Base-by-base conservation (phyloP, 192 early-diverging fungal genomes). In the Glomus cerebriforme region DNA sequence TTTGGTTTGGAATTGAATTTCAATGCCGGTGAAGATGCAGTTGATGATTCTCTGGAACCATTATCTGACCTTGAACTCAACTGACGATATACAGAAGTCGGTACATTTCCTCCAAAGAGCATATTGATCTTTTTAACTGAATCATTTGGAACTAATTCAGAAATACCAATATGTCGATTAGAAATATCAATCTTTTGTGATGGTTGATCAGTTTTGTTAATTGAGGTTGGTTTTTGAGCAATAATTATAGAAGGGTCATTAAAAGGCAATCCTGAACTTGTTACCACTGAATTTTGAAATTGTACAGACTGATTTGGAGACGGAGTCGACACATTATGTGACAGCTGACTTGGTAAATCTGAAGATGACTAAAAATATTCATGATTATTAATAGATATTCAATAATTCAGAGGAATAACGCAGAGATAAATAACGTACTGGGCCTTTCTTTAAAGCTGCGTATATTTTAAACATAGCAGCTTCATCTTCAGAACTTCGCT, bases 31-130 rank as follows among this genome's bases (percentile, higher is more conserved):
- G 76, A 78, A 78, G 76, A 78, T 12, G 60, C 39, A 19, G 63
- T 32, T 29, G 76, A 78, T 27, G 76, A 78, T 49, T 78, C 76
- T 66, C 76, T 78, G 17, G 76, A 78, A 62, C 64, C 26, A 34
- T 69, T 78, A 39, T 85, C 85, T n/a, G 87, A 83, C 63, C 85
- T 86, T 5, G 86, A 83, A 69, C 87, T 90, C 82, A 90, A 71
- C 58, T 90, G 89, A 19, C 89, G 86, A 37, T 88, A 83, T 3
- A 90, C 89, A 27, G 87, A 89, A 3, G 89, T 90, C 19, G 89
- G 89, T 10, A 90, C 78, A 43, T 88, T 88, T 10, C 84, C 85
- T 29, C 82, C 87, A 81, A 90, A 85, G 43, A 78, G 62, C 76
- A 78, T 78, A 54, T 77, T 77, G 3, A 78, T 31, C 34, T 78